Base-by-base conservation (phyloP, 208 protist species). In the Hexamita inflata region DNA sequence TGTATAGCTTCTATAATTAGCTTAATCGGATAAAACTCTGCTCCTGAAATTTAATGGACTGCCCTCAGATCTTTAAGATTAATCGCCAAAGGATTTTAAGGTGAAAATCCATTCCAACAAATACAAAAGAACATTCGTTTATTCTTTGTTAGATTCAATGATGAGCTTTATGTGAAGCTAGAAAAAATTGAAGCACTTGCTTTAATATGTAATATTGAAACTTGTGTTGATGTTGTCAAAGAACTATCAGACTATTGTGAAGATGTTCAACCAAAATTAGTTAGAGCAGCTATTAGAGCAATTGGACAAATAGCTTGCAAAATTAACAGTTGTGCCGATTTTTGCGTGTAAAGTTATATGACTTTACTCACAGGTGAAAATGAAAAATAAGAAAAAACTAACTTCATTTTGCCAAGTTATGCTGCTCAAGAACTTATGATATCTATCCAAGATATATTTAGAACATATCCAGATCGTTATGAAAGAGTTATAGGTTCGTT, bases 21-120 rank as follows among this genome's bases (percentile, higher is more conserved):
- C 15, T 70, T 70, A 9, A 45, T 70, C 38, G 35, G 95, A 94
- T 11, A 94, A 19, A 26, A 45, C 4, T 40, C 13, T 13, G 9
- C 58, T 34, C 41, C 34, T 53, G 80, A 83, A 58, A 61, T 80
- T 32, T 59, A 75, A 35, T 83, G 59, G 32, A 59, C 81, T 41
- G 78, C 62, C 0, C 30, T 83, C 0, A 0, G 70, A n/a, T 73
- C 29, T 38, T 35, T 83, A 1, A 49, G 59, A 24, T 30, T 66
- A 24, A 30, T 66, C 24, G 60, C 60, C 15, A 38, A 15, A 24
- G 60, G 24, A 15, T 66, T 66, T 34, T 24, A 38, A 15, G 34
- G 15, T 15, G 24, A 66, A 30, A 30, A 66, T 13, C 67, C 49
- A 19, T 57, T 65, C 9, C 1, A 59, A 24, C 39, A 70, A 26